Evolutionary conservation across 2,329 filamentous ascomycete genomes (phyloP).

Genomic region (Trichophyton benhamiae): DNA sequence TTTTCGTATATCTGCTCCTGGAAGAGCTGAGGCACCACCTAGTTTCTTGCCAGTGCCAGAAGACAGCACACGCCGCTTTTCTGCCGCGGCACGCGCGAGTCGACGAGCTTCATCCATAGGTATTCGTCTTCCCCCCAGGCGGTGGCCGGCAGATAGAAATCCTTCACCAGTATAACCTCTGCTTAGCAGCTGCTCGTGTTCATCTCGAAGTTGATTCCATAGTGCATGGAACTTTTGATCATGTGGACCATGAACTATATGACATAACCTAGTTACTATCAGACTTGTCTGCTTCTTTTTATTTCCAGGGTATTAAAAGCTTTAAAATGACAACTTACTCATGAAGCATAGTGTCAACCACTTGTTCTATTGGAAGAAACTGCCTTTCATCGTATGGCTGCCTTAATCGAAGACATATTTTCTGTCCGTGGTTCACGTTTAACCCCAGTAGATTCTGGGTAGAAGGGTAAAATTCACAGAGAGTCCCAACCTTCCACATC

Average conservation of each 20-base stretch:
- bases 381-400: constrained; percentile 60
- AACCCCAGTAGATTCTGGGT: constrained; percentile 65
- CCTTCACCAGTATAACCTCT: constrained; percentile 88
- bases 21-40: constrained; percentile 48
- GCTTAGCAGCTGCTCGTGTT: constrained; percentile 60
- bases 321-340: constrained; percentile 40
- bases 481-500: constrained; percentile 62
- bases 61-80: constrained; percentile 50
- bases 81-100: constrained; percentile 59
- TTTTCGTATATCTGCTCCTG: constrained; percentile 56
- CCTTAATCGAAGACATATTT: constrained; percentile 71
- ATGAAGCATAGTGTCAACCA: constrained; percentile 86
- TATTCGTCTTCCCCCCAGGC: constrained; percentile 56
- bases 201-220: constrained; percentile 81
- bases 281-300: constrained; percentile 8
- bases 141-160: constrained; percentile 64
- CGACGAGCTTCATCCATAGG: constrained; percentile 61
- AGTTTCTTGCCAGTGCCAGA: constrained; percentile 58
- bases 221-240: constrained; percentile 70
- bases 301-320: neutral
- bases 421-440: constrained; percentile 63
- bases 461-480: constrained; percentile 75
- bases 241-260: constrained; percentile 75
- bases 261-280: constrained; percentile 46
- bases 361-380: constrained; percentile 67